Evolutionary conservation across 2,329 filamentous ascomycete species (phyloP).

Genomic region (Exophiala spinifera): DNA sequence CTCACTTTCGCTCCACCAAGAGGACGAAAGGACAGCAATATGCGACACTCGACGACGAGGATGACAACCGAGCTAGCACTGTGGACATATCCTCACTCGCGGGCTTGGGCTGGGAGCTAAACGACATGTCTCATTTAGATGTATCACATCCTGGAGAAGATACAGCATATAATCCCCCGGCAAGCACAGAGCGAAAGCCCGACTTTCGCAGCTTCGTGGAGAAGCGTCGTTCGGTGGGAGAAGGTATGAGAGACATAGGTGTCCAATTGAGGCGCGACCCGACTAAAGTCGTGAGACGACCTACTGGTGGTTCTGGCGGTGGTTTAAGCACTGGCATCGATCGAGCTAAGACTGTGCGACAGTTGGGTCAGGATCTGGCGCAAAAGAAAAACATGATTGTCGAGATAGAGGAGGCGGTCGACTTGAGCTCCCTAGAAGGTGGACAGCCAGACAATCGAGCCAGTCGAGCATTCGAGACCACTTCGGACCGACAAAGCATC

Average conservation of each 20-base stretch:
- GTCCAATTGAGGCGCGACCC: slow-evolving; percentile 26
- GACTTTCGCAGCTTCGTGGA: slow-evolving; percentile 24
- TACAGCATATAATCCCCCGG: slow-evolving; percentile 18
- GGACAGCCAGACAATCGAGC: slow-evolving; percentile 13
- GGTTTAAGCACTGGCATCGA: slow-evolving; percentile 14
- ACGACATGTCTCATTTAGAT: slow-evolving; percentile 16
- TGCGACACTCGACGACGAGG: slow-evolving; percentile 23
- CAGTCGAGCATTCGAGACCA: slow-evolving; percentile 13
- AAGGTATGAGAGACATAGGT: slow-evolving; percentile 28
- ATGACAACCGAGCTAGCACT: slow-evolving; percentile 7
- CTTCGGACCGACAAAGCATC: slow-evolving; percentile 11
- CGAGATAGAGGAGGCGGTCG: slow-evolving; percentile 42
- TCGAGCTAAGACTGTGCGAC: slow-evolving; percentile 30
- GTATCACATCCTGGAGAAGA: slow-evolving; percentile 7
- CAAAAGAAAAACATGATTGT: slow-evolving; percentile 45
- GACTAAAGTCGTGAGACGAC: slow-evolving; percentile 14
- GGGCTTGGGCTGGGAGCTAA: slow-evolving; percentile 28
- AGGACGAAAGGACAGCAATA: slow-evolving; percentile 23
- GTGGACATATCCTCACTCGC: slow-evolving; percentile 29
- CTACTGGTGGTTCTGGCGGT: neutral
- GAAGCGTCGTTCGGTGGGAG: slow-evolving; percentile 24
- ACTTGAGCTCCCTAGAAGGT: slow-evolving; percentile 43
- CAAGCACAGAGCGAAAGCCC: slow-evolving; percentile 8
- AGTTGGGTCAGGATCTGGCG: slow-evolving; percentile 42
- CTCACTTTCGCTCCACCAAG: slow-evolving; percentile 18